Conservation (phyloP, 202 grass and related monocot species). For the Zizania palustris region DNA sequence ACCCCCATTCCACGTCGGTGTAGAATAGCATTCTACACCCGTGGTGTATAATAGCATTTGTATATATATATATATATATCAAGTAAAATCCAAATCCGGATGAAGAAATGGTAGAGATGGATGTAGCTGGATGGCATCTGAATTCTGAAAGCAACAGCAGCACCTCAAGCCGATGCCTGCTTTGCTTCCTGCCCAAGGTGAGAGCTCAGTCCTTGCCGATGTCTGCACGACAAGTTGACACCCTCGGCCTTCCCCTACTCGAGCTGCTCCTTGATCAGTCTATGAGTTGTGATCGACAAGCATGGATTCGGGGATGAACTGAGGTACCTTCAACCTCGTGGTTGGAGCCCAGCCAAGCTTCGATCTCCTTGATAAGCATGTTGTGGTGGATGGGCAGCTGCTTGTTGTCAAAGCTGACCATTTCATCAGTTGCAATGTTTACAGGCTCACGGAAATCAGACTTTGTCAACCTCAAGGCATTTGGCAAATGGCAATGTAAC, state of each 20-base stretch:
- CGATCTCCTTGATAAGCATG: conserved; percentile 72
- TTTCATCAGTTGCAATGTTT: conserved; percentile 92
- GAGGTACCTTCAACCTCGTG: conserved; percentile 78
- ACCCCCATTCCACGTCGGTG: too few species aligned
- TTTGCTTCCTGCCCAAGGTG: neutral
- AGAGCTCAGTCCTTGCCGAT: conserved; percentile 78
- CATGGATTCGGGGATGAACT: conserved; percentile 3
- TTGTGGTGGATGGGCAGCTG: conserved; percentile 78
- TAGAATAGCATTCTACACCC: too few species aligned
- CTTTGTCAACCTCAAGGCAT: conserved; percentile 71
- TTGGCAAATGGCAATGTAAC: conserved; percentile 15
- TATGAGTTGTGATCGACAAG: neutral
- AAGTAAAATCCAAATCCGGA: conserved; percentile 29
- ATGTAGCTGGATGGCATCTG: conserved; percentile 21
- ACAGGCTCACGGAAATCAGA: conserved; percentile 93
- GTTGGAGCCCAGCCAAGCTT: conserved; percentile 96
- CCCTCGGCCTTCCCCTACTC: conserved; percentile 69
- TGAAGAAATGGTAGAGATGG: conserved; percentile 29
- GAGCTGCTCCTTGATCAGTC: conserved; percentile 84
- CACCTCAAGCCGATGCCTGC: neutral
- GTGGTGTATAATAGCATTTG: too few species aligned
- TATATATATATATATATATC: too few species aligned
- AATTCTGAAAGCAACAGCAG: neutral
- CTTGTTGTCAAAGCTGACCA: conserved; percentile 89
- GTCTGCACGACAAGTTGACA: conserved; percentile 58